Base-by-base conservation (phyloP, 2,329 filamentous ascomycete species). In the Xylaria sp. region DNA sequence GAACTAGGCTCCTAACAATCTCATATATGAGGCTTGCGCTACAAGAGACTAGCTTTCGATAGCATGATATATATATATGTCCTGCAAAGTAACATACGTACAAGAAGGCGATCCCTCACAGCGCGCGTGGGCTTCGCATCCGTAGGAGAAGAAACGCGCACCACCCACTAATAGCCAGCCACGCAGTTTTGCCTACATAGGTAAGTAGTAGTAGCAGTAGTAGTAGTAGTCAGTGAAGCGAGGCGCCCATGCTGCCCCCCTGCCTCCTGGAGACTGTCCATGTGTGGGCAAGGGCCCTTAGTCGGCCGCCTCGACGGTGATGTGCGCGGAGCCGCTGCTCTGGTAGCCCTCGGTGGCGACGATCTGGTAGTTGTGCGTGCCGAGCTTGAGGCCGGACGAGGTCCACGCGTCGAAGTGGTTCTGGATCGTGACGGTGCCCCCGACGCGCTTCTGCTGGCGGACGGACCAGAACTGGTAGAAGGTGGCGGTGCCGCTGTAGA, bases 381-480 rank as follows among this genome's bases (percentile, higher is more conserved):
- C 68, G 41, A 73, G 68, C 29, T 63, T 63, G 42, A 72, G 56
- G 42, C 70, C 70, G 41, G 62, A 54, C 18, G 44, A 46, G 34
- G 56, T 53, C 69, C 69, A 73, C 42, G 68, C 68, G 52, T 71
- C 61, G 59, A 72, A 72, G 65, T 72, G 70, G 56, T 69, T 69
- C 49, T 65, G 57, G 34, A 69, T 60, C 49, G 65, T 71, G 56
- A 72, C 69, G 40, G 64, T 68, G 45, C 71, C 70, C 48, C 76
- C 72, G 44, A 74, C 71, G 44, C 79, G 74, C 74, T 83, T 79
- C 54, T 62, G 66, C 59, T 71, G 69, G 59, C 82, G 75, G 21
- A 84, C 75, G 39, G 74, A 77, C 76, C 77, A 80, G 71, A 75
- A 82, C 69, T 82, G 79, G 64, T 76, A 70, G 68, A 81, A 81